Conservation (phyloP, 177 flowering plant species). For the Vitis hybrid region DNA sequence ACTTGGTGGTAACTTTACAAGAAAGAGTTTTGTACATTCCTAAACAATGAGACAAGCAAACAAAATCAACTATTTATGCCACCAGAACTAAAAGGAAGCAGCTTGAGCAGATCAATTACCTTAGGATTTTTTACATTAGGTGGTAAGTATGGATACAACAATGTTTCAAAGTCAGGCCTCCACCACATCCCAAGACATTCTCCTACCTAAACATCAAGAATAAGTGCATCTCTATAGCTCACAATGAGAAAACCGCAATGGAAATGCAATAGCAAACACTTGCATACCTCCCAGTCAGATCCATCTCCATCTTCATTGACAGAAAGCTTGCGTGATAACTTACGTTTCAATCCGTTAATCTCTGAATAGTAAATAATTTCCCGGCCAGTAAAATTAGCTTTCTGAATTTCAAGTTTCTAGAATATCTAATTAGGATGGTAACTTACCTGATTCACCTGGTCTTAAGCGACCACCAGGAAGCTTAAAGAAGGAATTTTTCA, state of each 20-base stretch:
- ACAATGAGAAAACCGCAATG: neutral
- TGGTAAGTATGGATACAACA: slow-evolving; percentile 54
- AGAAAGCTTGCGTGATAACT: slow-evolving; percentile 65
- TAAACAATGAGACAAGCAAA: slow-evolving; percentile 17
- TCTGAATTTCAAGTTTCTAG: neutral
- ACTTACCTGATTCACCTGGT: slow-evolving; percentile 73
- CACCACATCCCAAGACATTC: slow-evolving; percentile 93
- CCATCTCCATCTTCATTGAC: slow-evolving; percentile 24
- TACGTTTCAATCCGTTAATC: slow-evolving; percentile 61
- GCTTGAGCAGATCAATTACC: slow-evolving; percentile 30
- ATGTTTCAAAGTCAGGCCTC: slow-evolving; percentile 69
- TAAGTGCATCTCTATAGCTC: neutral
- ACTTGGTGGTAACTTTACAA: slow-evolving; percentile 61
- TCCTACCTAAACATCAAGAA: slow-evolving; percentile 48
- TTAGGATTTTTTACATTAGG: slow-evolving; percentile 57
- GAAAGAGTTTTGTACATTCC: slow-evolving; percentile 83
- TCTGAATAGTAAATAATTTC: slow-evolving; percentile 31
- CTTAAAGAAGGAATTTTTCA: slow-evolving; percentile 60
- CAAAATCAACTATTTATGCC: neutral
- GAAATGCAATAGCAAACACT: neutral
- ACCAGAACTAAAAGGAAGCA: slow-evolving; percentile 4
- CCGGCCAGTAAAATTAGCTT: neutral
- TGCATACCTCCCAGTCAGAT: slow-evolving; percentile 62
- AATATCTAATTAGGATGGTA: neutral
- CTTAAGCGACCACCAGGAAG: slow-evolving; percentile 88